Evolutionary conservation across 331 rosid species (phyloP), one percentile per base, ranked within the genome.

Genomic region (Quercus phellos): DNA sequence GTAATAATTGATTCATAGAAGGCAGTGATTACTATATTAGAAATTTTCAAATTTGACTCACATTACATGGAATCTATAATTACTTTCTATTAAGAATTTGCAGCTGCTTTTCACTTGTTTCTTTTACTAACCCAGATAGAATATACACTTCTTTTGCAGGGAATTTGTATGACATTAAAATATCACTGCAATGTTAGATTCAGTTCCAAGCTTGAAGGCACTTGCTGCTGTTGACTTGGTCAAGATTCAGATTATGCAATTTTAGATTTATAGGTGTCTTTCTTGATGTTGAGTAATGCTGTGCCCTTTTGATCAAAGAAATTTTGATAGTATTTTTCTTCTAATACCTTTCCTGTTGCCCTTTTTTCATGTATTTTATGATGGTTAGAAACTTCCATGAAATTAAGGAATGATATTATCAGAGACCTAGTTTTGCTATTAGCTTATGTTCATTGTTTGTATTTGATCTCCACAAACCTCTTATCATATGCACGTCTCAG

Each of bases 101-200:
- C 38, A 4, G n/a, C 29, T 61, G 18, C 10, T 12, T 26, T 26
- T 61, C 42, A 61, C 64, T n/a, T 58, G 53, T 46, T 46, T 12
- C 53, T 21, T 22, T 58, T 22, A 18, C 64, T 58, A 22, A 58
- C 4, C 8, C 29, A 4, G 64, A 6, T 18, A 58, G 10, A 19
- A 4, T 61, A 27, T 26, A 14, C 42, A 26, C 34, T 32, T 75
- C 66, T 58, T 67, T 61, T 76, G 66, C 89, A 77, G 86, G 82
- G 70, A 38, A 42, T 68, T 74, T 64, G 2, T 38, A 3, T 24
- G 67, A 17, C 73, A 78, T 46, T 11, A 46, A 46, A 11, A 46
- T 56, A 55, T 58, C 67, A 58, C 69, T 81, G 72, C 46, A 78
- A 38, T 56, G 70, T 38, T 30, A 71, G 78, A 76, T 51, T 73